These are phyloP conservation scores for Fusarium burgessii DNA, from an alignment of 2,329 filamentous ascomycete genomes.

Conservation along the genomic window DNA sequence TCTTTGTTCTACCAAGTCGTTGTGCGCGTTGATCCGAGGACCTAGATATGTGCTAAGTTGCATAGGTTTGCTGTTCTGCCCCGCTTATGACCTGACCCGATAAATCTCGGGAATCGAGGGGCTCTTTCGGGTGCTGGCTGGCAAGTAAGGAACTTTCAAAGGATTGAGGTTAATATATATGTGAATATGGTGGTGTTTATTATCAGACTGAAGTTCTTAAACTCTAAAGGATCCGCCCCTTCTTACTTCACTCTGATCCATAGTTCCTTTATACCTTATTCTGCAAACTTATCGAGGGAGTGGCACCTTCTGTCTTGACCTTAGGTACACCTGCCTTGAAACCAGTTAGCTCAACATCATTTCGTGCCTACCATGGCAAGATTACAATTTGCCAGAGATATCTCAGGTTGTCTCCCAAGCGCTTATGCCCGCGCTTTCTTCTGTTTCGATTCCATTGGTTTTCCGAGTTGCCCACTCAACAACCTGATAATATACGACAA, in stretches of 20 bases:
- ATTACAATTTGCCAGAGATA: neutral
- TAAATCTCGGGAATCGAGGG: constrained; percentile 39
- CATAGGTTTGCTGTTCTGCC: constrained; percentile 27
- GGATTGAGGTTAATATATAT: constrained; percentile 31
- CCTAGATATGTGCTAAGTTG: constrained; percentile 17
- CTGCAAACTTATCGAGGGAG: neutral
- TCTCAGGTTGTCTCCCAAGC: neutral
- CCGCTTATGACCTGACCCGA: constrained; percentile 44
- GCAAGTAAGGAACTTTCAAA: constrained; percentile 12
- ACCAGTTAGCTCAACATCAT: neutral
- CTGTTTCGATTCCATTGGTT: neutral
- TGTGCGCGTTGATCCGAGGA: constrained; percentile 8
- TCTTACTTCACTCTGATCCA: neutral
- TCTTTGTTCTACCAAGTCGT: neutral
- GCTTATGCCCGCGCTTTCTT: neutral
- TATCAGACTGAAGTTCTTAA: constrained; percentile 22
- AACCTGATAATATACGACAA: constrained; percentile 6
- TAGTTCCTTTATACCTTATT: neutral
- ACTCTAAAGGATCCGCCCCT: constrained; percentile 13
- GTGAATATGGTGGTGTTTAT: constrained; percentile 14
- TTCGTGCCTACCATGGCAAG: neutral
- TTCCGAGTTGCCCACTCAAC: neutral
- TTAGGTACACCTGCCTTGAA: neutral
- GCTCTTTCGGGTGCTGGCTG: constrained; percentile 15
- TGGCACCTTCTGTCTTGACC: neutral